Conservation (phyloP, 2,329 filamentous ascomycete genomes). For the Graphilbum sp. region DNA sequence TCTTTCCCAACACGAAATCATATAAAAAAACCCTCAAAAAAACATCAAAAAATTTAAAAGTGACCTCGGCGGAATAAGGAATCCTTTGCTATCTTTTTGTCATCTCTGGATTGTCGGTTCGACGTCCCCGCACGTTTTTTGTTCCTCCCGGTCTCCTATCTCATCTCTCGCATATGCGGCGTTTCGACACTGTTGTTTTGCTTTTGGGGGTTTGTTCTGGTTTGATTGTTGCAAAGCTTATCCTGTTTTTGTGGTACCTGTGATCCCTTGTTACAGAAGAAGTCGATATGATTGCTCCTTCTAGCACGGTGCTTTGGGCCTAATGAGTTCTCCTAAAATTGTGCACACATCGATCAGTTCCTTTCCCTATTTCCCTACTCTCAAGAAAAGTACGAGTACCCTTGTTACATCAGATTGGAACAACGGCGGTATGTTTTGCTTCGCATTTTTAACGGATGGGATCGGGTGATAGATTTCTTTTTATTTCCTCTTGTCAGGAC, state of each 20-base stretch:
- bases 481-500: background rate
- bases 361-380: background rate
- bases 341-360: background rate
- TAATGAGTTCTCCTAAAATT: conserved; percentile 5
- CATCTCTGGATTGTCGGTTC: conserved; percentile 8
- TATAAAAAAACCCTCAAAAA: background rate
- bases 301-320: conserved; percentile 7
- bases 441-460: conserved; percentile 19
- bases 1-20: background rate
- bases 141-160: conserved; percentile 9
- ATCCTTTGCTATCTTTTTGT: conserved; percentile 3
- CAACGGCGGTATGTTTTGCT: conserved; percentile 18
- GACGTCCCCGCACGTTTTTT: conserved; percentile 10
- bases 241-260: background rate
- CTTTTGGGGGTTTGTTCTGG: conserved; percentile 3
- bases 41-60: conserved; percentile 20
- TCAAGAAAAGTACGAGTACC: conserved; percentile 16
- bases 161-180: conserved; percentile 6
- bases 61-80: conserved; percentile 17
- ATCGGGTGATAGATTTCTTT: conserved; percentile 16
- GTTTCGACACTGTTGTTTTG: conserved; percentile 8
- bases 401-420: conserved; percentile 20
- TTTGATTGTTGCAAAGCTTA: conserved; percentile 4
- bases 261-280: too few relatives aligned
- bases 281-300: conserved; percentile 4